Evolutionary conservation across 1,284 basidiomycete species (phyloP).

Genomic region (Meira miltonrushii): DNA sequence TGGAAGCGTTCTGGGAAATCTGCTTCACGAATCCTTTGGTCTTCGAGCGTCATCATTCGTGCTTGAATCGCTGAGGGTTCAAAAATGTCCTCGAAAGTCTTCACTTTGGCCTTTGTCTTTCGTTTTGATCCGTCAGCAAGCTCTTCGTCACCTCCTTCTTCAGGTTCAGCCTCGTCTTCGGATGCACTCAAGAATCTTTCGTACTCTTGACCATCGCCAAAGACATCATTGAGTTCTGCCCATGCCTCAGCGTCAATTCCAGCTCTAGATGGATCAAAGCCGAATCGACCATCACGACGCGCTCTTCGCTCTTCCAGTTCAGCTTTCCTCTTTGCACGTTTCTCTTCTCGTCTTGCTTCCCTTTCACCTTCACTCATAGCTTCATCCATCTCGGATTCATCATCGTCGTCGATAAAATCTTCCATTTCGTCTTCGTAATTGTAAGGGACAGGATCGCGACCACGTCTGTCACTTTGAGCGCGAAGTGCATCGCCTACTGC

Average conservation of each 20-base stretch:
- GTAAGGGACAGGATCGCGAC: constrained; percentile 1
- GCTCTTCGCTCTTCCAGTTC: constrained; percentile 32
- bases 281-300: constrained; percentile 66
- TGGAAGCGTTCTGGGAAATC: constrained; percentile 97
- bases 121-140: constrained; percentile 31
- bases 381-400: constrained; percentile 44
- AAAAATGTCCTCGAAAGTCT: constrained; percentile 89
- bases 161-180: constrained; percentile 60
- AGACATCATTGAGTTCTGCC: constrained; percentile 94
- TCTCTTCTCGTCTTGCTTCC: constrained; percentile 66
- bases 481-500: constrained; percentile 38
- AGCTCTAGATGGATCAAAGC: constrained; percentile 51
- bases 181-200: constrained; percentile 85
- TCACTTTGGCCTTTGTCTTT: constrained; percentile 43
- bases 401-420: constrained; percentile 75
- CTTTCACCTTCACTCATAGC: constrained; percentile 57
- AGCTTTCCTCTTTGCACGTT: constrained; percentile 56
- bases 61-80: constrained; percentile 94
- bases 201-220: constrained; percentile 94
- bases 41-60: constrained; percentile 85
- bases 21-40: constrained; percentile 77
- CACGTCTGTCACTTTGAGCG: constrained; percentile 12
- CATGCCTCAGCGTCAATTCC: constrained; percentile 65
- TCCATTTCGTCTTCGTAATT: constrained; percentile 54
- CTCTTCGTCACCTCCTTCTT: constrained; percentile 64